These are phyloP conservation scores for Taphrina confusa DNA, from an alignment of 1,139 yeast species.

Conservation along the genomic window DNA sequence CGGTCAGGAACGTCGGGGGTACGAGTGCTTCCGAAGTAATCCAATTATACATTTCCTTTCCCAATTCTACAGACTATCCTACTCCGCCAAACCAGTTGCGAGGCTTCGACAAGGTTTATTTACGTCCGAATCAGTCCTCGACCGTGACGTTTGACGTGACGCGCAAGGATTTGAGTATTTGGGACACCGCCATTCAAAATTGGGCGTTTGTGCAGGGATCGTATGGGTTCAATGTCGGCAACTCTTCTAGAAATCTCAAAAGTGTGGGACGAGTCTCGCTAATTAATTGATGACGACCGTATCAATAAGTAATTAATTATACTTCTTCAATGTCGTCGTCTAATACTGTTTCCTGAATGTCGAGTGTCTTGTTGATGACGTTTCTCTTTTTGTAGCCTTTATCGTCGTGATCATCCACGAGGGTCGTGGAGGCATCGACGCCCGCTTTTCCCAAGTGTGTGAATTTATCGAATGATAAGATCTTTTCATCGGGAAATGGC, in stretches of 20 bases:
- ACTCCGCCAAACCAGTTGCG: constrained; percentile 54
- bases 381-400: not conserved
- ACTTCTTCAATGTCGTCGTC: constrained; percentile 4
- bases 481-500: not conserved
- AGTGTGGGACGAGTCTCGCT: constrained; percentile 17
- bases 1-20: constrained; percentile 56
- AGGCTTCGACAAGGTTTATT: constrained; percentile 60
- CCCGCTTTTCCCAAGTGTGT: not conserved
- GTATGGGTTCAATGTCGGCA: constrained; percentile 57
- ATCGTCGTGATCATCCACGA: not conserved
- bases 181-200: constrained; percentile 61
- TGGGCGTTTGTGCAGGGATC: constrained; percentile 64
- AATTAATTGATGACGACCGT: not conserved
- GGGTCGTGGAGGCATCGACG: not conserved
- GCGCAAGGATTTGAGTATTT: constrained; percentile 60
- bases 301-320: not conserved
- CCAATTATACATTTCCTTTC: constrained; percentile 61
- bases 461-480: not conserved
- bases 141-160: constrained; percentile 53
- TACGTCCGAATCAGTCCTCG: constrained; percentile 52
- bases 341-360: too few relatives aligned
- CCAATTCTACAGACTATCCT: constrained; percentile 48
- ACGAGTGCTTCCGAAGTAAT: constrained; percentile 57
- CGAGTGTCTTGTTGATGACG: too few relatives aligned
- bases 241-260: constrained; percentile 58